Percentiles rank a stretch among this genome's conserved stretches.
phyloP scores from a whole-genome alignment of 768 basidiomycete species.

The Paxillus rubicundulus region DNA sequence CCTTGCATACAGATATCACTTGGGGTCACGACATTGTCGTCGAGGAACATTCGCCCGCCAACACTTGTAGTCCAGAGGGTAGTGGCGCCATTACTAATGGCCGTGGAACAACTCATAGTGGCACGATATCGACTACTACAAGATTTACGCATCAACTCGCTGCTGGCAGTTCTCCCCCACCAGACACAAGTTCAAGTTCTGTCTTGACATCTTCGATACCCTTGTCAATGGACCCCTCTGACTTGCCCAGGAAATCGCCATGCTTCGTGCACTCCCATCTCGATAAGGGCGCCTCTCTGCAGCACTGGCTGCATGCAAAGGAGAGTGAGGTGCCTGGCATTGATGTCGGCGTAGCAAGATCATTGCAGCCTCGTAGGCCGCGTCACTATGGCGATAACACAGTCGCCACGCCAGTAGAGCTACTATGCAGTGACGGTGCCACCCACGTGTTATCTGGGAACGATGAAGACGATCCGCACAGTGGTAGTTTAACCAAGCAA shows the following conservation, averaged over 20 bases:
- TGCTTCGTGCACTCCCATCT: conserved; percentile 94
- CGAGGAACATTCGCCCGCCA: conserved; percentile 29
- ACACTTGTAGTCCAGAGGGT: conserved; percentile 4
- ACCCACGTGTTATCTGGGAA: conserved; percentile 14
- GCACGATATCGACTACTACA: conserved; percentile 18
- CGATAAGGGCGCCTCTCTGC: conserved; percentile 74
- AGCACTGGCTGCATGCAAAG: conserved; percentile 63
- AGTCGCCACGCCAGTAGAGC: conserved; percentile 10
- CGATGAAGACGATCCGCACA: conserved; percentile 67
- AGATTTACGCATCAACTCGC: conserved; percentile 16
- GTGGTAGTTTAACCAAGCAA: conserved; percentile 81
- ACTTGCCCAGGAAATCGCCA: conserved; percentile 53
- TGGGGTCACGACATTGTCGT: conserved; percentile 38
- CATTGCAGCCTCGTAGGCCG: conserved; percentile 35
- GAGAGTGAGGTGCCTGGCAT: conserved; percentile 22
- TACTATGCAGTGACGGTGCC: conserved; percentile 16
- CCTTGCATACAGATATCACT: conserved; percentile 33
- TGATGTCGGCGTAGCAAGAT: conserved; percentile 51
- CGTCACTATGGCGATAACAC: conserved; percentile 9
- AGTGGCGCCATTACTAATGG: neutral
- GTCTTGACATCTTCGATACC: conserved; percentile 29
- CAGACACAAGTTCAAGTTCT: conserved; percentile 26
- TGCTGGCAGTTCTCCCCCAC: conserved; percentile 10
- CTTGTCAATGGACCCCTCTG: conserved; percentile 24
- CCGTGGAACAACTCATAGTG: neutral